Percentiles rank a stretch among this genome's conserved stretches.
Evolutionary conservation across 106 monocot genomes (phyloP).

Genomic region (Dendrobium officinale): DNA sequence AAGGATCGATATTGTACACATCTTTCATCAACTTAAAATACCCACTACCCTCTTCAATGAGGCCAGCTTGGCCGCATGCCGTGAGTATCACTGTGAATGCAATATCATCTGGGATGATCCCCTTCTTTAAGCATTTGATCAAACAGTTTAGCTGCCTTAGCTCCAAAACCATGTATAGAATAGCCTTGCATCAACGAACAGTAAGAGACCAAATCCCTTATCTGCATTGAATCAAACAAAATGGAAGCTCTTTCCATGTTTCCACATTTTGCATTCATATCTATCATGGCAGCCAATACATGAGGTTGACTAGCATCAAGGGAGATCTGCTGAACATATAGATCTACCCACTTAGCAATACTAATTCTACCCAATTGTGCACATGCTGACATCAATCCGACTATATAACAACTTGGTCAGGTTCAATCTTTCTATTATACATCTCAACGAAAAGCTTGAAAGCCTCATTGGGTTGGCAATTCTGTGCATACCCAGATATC

Average conservation of each 20-base stretch:
- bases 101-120: constrained; percentile 36
- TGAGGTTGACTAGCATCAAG: constrained; percentile 27
- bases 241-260: constrained; percentile 51
- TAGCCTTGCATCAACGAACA: constrained; percentile 82
- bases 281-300: constrained; percentile 43
- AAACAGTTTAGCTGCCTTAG: constrained; percentile 51
- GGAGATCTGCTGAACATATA: constrained; percentile 15
- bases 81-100: constrained; percentile 61
- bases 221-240: constrained; percentile 46
- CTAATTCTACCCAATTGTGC: constrained; percentile 44
- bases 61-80: constrained; percentile 65
- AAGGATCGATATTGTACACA: constrained; percentile 31
- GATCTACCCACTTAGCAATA: constrained; percentile 54
- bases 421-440: constrained; percentile 22
- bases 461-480: constrained; percentile 44
- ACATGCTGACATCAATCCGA: constrained; percentile 69
- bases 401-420: constrained; percentile 54
- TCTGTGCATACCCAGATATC: constrained; percentile 71
- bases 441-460: constrained; percentile 60
- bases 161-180: constrained; percentile 57
- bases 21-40: constrained; percentile 55
- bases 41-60: constrained; percentile 56
- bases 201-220: constrained; percentile 47
- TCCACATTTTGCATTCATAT: constrained; percentile 89
- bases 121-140: constrained; percentile 47